phyloP scores from a whole-genome alignment of 495 filamentous ascomycete genomes.

The Evernia prunastri region DNA sequence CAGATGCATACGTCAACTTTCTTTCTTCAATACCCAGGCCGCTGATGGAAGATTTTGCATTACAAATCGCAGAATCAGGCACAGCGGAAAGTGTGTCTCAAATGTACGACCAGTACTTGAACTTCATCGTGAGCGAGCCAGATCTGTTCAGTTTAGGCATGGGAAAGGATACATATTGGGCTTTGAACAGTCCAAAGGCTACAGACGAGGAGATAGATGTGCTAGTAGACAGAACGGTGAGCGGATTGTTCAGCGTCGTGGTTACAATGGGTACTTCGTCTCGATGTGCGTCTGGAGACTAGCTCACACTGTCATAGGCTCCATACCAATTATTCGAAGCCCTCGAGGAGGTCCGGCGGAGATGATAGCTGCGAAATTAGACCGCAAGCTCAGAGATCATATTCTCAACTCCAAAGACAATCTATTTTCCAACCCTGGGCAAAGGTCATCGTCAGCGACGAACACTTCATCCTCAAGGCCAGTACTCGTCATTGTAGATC shows the following conservation, averaged over 20 bases:
- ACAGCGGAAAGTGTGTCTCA: slow-evolving; percentile 85
- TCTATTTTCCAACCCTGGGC: slow-evolving; percentile 61
- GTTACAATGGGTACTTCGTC: slow-evolving; percentile 78
- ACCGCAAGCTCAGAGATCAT: slow-evolving; percentile 93
- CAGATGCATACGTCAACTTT: slow-evolving; percentile 95
- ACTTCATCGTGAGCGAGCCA: slow-evolving; percentile 93
- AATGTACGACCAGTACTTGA: slow-evolving; percentile 95
- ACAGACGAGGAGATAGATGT: slow-evolving; percentile 84
- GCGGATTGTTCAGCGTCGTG: slow-evolving; percentile 89
- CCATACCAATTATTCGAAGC: slow-evolving; percentile 90
- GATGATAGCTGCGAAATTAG: slow-evolving; percentile 86
- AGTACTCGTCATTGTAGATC: slow-evolving; percentile 83
- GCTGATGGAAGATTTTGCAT: slow-evolving; percentile 91
- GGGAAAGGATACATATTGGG: slow-evolving; percentile 85
- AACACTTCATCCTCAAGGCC: slow-evolving; percentile 65
- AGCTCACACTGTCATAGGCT: slow-evolving; percentile 40
- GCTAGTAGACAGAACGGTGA: slow-evolving; percentile 84
- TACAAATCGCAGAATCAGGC: slow-evolving; percentile 72
- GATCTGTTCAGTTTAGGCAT: slow-evolving; percentile 92
- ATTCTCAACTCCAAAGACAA: slow-evolving; percentile 97
- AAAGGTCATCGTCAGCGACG: slow-evolving; percentile 43
- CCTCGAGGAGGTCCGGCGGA: slow-evolving; percentile 90
- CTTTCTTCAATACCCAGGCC: slow-evolving; percentile 88
- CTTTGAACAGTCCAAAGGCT: slow-evolving; percentile 85
- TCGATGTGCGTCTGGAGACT: not conserved